Base-by-base conservation (phyloP, 345 rosid species). In the Mallotus nudiflorus region DNA sequence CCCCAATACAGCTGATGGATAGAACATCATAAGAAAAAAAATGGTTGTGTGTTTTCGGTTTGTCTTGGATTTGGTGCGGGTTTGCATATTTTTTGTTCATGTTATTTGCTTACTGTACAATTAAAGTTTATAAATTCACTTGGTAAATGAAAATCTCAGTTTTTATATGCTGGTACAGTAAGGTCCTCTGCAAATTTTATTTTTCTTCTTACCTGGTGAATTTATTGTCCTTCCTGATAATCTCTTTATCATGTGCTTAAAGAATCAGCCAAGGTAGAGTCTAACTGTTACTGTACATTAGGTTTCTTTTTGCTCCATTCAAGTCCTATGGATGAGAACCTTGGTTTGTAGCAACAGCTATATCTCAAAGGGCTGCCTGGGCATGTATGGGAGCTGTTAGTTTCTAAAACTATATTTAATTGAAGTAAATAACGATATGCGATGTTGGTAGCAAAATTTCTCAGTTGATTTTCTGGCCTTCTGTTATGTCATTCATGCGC, bases 1-100 rank as follows among this genome's bases (percentile, higher is more conserved):
- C 84, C 56, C 95, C 98, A 1, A 84, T 91, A 67, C 97, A 88
- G 67, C 88, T 96, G 73, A 89, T 92, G 96, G 99, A 92, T 68
- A 89, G 92, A 71, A 46, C 90, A 67, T 85, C 91, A 2, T 92
- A 73, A 85, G 42, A 40, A 25, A 24, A 49, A 4, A 4, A 42
- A 20, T 39, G 64, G 42, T 20, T 62, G 18, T 24, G 12, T 42
- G 10, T 9, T 45, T 18, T 55, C 57, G 28, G 68, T 39, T 29
- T 44, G 39, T 28, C 37, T 6, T 51, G 61, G 22, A 59, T 46
- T 61, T 18, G 7, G 9, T 24, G 39, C 20, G 60, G 9, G 35
- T 61, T 45, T 25, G 56, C 20, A 1, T 60, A n/a, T n/a, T n/a
- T 52, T 33, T 42, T 13, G 28, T 51, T 28, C 20, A 40, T 40